A percentile compares a stretch with the other conserved stretches of the same genome.
phyloP scores from a whole-genome alignment of 129 eudicot genomes.

The Ambrosia artemisiifolia region DNA sequence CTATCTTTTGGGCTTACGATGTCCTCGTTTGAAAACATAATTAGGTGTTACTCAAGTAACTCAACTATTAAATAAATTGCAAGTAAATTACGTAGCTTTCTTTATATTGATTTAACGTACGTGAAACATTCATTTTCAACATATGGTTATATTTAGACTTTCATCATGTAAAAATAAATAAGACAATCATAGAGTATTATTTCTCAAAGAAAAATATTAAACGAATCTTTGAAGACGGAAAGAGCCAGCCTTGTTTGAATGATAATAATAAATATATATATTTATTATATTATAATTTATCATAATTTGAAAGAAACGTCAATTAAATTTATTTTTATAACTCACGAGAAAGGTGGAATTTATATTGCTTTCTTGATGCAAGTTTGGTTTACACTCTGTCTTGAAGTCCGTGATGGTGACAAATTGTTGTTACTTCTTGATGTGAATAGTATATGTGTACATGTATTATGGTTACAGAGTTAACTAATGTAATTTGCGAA shows the following conservation, averaged over 20 bases:
- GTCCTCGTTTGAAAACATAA: too few species aligned
- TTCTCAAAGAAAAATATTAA: neutral
- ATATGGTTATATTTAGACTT: too few species aligned
- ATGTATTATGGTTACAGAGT: too few species aligned
- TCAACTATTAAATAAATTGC: too few species aligned
- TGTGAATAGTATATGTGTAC: too few species aligned
- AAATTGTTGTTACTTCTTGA: neutral
- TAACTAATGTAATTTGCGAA: too few species aligned
- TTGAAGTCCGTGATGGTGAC: neutral
- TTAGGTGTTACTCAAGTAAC: too few species aligned
- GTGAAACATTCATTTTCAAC: too few species aligned
- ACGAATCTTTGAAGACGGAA: neutral
- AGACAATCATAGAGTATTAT: neutral
- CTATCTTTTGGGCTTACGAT: too few species aligned
- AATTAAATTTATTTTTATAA: neutral
- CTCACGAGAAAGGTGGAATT: neutral
- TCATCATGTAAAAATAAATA: neutral
- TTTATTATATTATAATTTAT: neutral
- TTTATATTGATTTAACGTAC: too few species aligned
- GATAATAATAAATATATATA: neutral
- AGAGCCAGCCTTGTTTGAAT: conserved; percentile 26
- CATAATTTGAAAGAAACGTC: neutral
- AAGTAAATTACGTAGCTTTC: too few species aligned
- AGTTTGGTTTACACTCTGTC: neutral
- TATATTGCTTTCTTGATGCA: neutral